Evolutionary conservation across 805 yeast genomes (phyloP).

Genomic region (Wickerhamomyces hampshirensis): DNA sequence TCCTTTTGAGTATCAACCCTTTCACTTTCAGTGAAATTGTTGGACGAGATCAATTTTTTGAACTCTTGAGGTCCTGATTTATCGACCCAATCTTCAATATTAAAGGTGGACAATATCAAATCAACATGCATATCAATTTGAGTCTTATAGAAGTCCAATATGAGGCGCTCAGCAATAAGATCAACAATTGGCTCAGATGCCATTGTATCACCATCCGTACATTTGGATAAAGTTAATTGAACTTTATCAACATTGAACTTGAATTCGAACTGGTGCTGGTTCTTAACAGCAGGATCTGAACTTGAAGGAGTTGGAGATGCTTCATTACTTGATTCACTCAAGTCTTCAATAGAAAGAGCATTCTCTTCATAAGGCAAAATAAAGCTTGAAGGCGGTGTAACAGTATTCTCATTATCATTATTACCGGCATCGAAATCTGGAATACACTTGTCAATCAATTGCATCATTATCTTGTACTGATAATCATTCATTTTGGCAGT

Average conservation of each 20-base stretch:
- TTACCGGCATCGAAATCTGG: slow-evolving; percentile 40
- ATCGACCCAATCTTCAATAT: slow-evolving; percentile 73
- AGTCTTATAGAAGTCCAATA: slow-evolving; percentile 56
- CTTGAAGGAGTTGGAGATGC: not conserved
- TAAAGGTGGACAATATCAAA: slow-evolving; percentile 57
- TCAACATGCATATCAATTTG: slow-evolving; percentile 60
- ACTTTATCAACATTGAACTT: slow-evolving; percentile 63
- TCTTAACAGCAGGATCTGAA: not conserved
- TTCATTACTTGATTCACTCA: slow-evolving; percentile 5
- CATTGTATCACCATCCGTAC: slow-evolving; percentile 56
- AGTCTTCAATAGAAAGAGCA: slow-evolving; percentile 11
- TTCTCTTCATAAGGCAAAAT: slow-evolving; percentile 8
- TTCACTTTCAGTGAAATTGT: slow-evolving; percentile 37
- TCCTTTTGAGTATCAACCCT: slow-evolving; percentile 34
- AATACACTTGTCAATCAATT: slow-evolving; percentile 60
- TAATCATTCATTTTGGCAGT: slow-evolving; percentile 75
- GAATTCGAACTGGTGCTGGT: slow-evolving; percentile 69
- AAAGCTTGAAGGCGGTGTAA: slow-evolving; percentile 22
- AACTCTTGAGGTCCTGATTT: slow-evolving; percentile 56
- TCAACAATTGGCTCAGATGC: slow-evolving; percentile 68
- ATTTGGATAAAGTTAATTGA: slow-evolving; percentile 58
- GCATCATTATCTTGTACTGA: slow-evolving; percentile 86
- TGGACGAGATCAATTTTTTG: slow-evolving; percentile 65
- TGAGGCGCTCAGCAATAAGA: slow-evolving; percentile 61
- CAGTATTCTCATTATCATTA: slow-evolving; percentile 31